Conservation (phyloP, 2,329 filamentous ascomycete genomes). For the Nigrograna mackinnonii region DNA sequence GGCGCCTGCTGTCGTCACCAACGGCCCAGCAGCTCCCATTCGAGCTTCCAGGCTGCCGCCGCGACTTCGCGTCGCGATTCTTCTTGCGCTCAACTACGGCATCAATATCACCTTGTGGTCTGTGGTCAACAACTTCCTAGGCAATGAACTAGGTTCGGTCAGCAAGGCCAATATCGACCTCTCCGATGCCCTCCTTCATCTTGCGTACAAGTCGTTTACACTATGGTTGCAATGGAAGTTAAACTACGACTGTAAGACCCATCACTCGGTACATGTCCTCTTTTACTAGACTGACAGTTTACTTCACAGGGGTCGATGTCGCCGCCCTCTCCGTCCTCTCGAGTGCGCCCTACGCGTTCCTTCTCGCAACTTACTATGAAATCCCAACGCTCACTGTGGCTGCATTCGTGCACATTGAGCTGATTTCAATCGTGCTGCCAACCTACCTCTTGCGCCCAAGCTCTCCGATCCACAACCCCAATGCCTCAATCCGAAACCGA, state of each 20-base stretch:
- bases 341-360: slow-evolving; percentile 74
- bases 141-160: slow-evolving; percentile 68
- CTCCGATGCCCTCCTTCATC: slow-evolving; percentile 58
- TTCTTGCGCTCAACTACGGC: slow-evolving; percentile 59
- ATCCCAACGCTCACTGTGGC: slow-evolving; percentile 65
- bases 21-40: slow-evolving; percentile 20
- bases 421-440: slow-evolving; percentile 70
- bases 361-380: slow-evolving; percentile 78
- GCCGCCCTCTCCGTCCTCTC: slow-evolving; percentile 61
- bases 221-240: slow-evolving; percentile 74
- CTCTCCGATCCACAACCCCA: slow-evolving; percentile 65
- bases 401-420: slow-evolving; percentile 67
- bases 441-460: slow-evolving; percentile 75
- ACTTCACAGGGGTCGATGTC: slow-evolving; percentile 44
- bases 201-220: slow-evolving; percentile 65
- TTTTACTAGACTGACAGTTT: background rate
- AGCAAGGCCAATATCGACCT: slow-evolving; percentile 66
- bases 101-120: slow-evolving; percentile 69
- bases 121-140: slow-evolving; percentile 61
- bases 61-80: slow-evolving; percentile 44
- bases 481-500: slow-evolving; percentile 48
- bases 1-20: slow-evolving; percentile 26
- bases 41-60: slow-evolving; percentile 35
- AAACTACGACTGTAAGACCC: slow-evolving; percentile 68
- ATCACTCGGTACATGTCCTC: background rate